Percentiles rank a stretch among this genome's conserved stretches.
Conservation (phyloP, 2,329 filamentous ascomycete species). For the Penicillium fuscoglaucum region DNA sequence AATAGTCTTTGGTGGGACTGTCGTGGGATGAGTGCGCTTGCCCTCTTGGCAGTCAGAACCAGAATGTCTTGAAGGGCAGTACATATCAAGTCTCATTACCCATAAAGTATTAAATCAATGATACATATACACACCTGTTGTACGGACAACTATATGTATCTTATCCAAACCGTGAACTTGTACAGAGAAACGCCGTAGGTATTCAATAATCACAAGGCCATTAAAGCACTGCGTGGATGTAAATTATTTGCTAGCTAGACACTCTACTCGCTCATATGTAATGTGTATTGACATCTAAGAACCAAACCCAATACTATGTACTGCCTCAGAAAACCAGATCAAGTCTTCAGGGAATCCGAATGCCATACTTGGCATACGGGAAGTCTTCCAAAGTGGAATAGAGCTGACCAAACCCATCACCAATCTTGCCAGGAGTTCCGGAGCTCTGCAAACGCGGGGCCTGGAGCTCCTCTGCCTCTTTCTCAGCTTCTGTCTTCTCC, state of each 20-base stretch:
- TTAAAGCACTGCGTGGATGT: not conserved
- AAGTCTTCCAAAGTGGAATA: slow-evolving; percentile 58
- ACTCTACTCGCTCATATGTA: not conserved
- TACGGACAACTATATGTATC: not conserved
- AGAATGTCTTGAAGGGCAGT: not conserved
- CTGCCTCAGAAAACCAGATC: not conserved
- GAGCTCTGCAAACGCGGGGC: slow-evolving; percentile 40
- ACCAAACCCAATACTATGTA: not conserved
- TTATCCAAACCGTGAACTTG: too few species aligned
- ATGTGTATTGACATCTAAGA: not conserved
- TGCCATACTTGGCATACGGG: slow-evolving; percentile 61
- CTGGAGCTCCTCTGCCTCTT: slow-evolving; percentile 43
- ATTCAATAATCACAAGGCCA: not conserved
- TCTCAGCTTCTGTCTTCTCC: slow-evolving; percentile 44
- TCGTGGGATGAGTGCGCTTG: not conserved
- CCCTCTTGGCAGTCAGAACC: not conserved
- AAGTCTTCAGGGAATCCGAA: slow-evolving; percentile 33
- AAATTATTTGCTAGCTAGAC: not conserved
- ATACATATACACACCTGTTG: not conserved
- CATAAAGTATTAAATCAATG: too few species aligned
- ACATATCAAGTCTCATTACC: not conserved
- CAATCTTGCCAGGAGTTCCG: slow-evolving; percentile 55
- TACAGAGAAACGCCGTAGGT: not conserved
- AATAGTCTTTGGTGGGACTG: not conserved
- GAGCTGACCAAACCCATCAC: slow-evolving; percentile 61